phyloP scores from a whole-genome alignment of 441 rosid species.

The Pelargonium cotyledonis region DNA sequence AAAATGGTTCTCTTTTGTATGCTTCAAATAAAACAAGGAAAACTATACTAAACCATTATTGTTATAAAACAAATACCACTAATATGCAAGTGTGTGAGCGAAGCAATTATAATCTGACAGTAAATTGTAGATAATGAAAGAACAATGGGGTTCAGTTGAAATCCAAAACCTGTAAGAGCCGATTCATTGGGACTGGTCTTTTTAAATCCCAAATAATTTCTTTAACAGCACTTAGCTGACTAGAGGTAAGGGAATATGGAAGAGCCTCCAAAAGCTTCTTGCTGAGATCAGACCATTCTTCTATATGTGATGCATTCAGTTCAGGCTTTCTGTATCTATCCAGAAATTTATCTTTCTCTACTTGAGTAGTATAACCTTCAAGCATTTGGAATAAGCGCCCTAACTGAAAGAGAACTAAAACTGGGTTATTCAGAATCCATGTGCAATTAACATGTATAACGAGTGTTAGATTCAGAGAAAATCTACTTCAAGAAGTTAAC shows the following conservation, averaged over 20 bases:
- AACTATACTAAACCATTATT: too few species aligned
- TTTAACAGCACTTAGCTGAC: slow-evolving; percentile 81
- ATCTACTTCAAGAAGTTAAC: too few species aligned
- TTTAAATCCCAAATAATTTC: slow-evolving; percentile 96
- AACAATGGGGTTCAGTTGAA: slow-evolving; percentile 13
- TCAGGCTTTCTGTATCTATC: slow-evolving; percentile 69
- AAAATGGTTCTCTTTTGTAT: too few species aligned
- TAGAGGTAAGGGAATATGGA: slow-evolving; percentile 85
- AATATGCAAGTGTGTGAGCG: not conserved
- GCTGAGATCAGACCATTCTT: slow-evolving; percentile 75
- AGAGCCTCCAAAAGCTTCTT: slow-evolving; percentile 64
- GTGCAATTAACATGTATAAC: not conserved
- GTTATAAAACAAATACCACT: not conserved
- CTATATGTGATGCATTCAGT: slow-evolving; percentile 44
- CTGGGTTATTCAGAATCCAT: slow-evolving; percentile 8
- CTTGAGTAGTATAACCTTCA: slow-evolving; percentile 68
- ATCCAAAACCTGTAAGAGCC: slow-evolving; percentile 77
- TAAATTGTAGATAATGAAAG: slow-evolving; percentile 9
- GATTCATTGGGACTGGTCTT: slow-evolving; percentile 85
- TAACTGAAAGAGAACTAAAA: slow-evolving; percentile 47
- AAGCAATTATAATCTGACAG: not conserved
- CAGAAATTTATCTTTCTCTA: slow-evolving; percentile 76
- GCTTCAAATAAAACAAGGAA: too few species aligned
- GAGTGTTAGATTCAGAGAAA: too few species aligned
- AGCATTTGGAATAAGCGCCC: slow-evolving; percentile 92